Base-by-base conservation (phyloP, 306 rosid genomes). In the Crataegus laevigata region DNA sequence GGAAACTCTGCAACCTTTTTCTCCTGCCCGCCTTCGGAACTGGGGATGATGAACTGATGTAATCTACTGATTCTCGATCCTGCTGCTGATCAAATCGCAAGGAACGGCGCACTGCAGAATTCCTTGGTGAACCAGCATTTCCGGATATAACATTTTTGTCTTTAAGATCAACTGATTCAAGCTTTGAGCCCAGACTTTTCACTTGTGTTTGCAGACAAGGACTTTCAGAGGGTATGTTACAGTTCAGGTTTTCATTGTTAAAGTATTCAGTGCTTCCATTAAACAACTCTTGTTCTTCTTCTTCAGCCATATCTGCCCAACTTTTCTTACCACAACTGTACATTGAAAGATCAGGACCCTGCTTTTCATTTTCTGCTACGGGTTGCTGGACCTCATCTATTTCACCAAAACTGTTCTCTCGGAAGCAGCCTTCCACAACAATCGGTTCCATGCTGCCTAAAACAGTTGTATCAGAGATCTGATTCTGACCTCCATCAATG, bases 271-370 rank as follows among this genome's bases (percentile, higher is more conserved):
- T 28, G 64, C 63, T 52, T 75, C 75, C 83, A 17, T 71, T 34
- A 34, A 73, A 72, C 40, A 85, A 38, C 7, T 67, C 77, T 9
- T 77, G 25, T 36, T 84, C 96, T 62, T 91, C 98, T 85, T 94
- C 99, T 85, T 94, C 97, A 17, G 71, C 96, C 82, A 92, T 83
- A 69, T 94, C 99, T 68, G 99, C 99, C 99, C 99, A 94, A 52
- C 99, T 92, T 79, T 90, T 94, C 91, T 87, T 87, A 19, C 66
- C 65, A 30, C 21, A 28, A 42, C 58, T 70, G 13, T 32, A 69
- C 60, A 30, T 59, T 54, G 75, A 75, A 36, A 1, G 40, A 36
- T 36, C 2, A 36, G 40, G 40, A 36, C 40, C 40, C 40, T 36
- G 40, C 40, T 36, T 36, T 36, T 36, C 9, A 7, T 36, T 36